Percentiles rank a stretch among this genome's conserved stretches.
These are phyloP conservation scores for Tagetes patula DNA, from an alignment of 129 eudicot genomes.

Conservation along the genomic window DNA sequence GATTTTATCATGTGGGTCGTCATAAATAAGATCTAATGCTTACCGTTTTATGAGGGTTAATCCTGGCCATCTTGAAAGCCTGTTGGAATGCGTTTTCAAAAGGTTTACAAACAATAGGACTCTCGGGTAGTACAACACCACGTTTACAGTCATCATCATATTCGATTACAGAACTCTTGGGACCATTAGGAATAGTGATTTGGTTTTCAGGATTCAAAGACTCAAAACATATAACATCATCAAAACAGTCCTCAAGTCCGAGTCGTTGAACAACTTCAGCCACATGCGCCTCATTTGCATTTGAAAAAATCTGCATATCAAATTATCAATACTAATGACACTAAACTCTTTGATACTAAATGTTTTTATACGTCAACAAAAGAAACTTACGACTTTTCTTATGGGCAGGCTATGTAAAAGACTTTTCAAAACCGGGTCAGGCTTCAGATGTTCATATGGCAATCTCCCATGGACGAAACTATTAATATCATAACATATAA, in stretches of 20 bases:
- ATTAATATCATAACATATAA: not conserved
- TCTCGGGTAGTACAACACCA: slow-evolving; percentile 36
- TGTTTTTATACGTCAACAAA: no score
- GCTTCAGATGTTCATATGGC: slow-evolving; percentile 75
- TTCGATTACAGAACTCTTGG: not conserved
- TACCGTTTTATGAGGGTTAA: slow-evolving; percentile 76
- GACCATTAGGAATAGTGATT: slow-evolving; percentile 13
- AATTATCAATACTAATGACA: no score
- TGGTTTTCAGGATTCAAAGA: slow-evolving; percentile 56
- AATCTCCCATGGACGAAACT: slow-evolving; percentile 85
- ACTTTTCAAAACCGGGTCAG: slow-evolving; percentile 68
- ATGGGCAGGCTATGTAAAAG: slow-evolving; percentile 70
- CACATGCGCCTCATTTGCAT: slow-evolving; percentile 88
- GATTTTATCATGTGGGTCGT: not conserved
- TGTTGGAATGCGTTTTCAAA: slow-evolving; percentile 61
- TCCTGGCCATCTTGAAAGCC: slow-evolving; percentile 64
- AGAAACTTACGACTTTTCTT: slow-evolving; percentile 47
- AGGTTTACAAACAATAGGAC: slow-evolving; percentile 81
- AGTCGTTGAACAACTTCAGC: slow-evolving; percentile 66
- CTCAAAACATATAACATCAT: slow-evolving; percentile 73
- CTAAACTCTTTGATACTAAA: not conserved
- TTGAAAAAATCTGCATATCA: slow-evolving; percentile 66
- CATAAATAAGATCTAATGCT: slow-evolving; percentile 15
- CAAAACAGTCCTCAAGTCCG: slow-evolving; percentile 88
- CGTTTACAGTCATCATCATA: slow-evolving; percentile 1